Conservation (phyloP, 441 rosid genomes). For the Brassica balearica region DNA sequence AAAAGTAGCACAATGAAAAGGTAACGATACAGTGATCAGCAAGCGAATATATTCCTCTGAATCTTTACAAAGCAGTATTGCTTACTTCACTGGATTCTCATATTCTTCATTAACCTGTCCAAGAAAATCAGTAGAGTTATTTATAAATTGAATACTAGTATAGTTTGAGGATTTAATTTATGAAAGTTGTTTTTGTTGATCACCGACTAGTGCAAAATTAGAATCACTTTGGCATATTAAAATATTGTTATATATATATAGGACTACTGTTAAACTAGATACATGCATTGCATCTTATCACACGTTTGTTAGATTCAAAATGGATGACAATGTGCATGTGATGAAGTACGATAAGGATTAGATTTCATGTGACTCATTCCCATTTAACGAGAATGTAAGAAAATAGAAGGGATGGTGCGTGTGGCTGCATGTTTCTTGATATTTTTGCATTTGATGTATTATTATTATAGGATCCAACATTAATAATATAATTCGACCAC, state of each 20-base stretch:
- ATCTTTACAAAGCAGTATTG: background rate
- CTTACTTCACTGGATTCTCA: slow-evolving; percentile 39
- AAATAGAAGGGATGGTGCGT: slow-evolving; percentile 40
- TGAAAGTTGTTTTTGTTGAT: slow-evolving; percentile 7
- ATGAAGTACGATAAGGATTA: slow-evolving; percentile 31
- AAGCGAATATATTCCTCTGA: background rate
- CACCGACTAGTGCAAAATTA: slow-evolving; percentile 16
- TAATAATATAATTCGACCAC: background rate
- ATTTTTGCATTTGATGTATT: slow-evolving; percentile 4
- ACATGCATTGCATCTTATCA: slow-evolving; percentile 2
- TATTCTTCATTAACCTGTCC: slow-evolving; percentile 40
- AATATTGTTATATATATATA: background rate
- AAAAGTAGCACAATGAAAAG: slow-evolving; percentile 2
- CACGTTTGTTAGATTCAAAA: slow-evolving; percentile 7
- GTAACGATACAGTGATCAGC: background rate
- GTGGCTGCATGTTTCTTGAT: slow-evolving; percentile 34
- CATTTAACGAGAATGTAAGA: slow-evolving; percentile 15
- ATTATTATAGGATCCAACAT: slow-evolving; percentile 10
- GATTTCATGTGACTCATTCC: slow-evolving; percentile 37
- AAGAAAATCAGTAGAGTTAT: background rate
- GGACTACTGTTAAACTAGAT: background rate
- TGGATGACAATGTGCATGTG: slow-evolving; percentile 44
- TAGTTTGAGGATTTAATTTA: background rate
- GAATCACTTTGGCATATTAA: slow-evolving; percentile 13
- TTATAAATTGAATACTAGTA: background rate